Percentiles rank a stretch among this genome's conserved stretches.
phyloP scores from a whole-genome alignment of 2,329 filamentous ascomycete genomes.

The Knufia fluminis region DNA sequence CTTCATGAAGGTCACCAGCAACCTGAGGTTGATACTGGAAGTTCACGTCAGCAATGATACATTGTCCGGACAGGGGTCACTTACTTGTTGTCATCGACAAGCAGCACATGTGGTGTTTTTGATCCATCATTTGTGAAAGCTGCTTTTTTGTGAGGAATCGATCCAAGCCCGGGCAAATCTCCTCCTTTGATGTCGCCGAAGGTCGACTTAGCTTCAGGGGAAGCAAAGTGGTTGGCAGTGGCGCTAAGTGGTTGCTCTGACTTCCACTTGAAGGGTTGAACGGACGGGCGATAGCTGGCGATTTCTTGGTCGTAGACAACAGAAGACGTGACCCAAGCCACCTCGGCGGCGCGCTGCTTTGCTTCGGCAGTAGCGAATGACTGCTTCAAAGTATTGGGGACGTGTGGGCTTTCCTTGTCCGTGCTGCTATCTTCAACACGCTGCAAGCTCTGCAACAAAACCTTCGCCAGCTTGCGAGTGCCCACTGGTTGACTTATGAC shows the following conservation, averaged over 20 bases:
- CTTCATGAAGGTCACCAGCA: slow-evolving; percentile 36
- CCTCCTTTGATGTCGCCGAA: slow-evolving; percentile 1
- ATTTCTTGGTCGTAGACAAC: neutral
- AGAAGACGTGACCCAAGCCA: neutral
- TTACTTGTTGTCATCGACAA: slow-evolving; percentile 36
- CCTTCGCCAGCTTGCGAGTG: slow-evolving; percentile 33
- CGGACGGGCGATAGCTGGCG: neutral
- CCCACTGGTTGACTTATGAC: slow-evolving; percentile 33
- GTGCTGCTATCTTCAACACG: slow-evolving; percentile 8
- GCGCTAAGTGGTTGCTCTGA: slow-evolving; percentile 10
- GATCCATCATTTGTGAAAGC: neutral
- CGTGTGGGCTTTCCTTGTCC: neutral
- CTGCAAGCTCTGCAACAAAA: slow-evolving; percentile 23
- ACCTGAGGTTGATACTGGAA: slow-evolving; percentile 33
- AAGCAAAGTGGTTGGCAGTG: neutral
- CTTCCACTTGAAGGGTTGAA: neutral
- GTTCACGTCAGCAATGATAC: too few species aligned
- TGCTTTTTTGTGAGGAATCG: slow-evolving; percentile 1
- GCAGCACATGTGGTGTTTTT: slow-evolving; percentile 26
- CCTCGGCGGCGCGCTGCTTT: neutral
- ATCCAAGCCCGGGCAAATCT: neutral
- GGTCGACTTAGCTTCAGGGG: neutral
- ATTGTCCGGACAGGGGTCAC: too few species aligned
- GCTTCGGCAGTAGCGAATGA: neutral
- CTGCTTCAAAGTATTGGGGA: neutral